A percentile compares a stretch with the other conserved stretches of the same genome.
These are phyloP conservation scores for sorghum (Sorghum bicolor) DNA, from an alignment of 176 grass and related monocot species.

Conservation along the genomic window DNA sequence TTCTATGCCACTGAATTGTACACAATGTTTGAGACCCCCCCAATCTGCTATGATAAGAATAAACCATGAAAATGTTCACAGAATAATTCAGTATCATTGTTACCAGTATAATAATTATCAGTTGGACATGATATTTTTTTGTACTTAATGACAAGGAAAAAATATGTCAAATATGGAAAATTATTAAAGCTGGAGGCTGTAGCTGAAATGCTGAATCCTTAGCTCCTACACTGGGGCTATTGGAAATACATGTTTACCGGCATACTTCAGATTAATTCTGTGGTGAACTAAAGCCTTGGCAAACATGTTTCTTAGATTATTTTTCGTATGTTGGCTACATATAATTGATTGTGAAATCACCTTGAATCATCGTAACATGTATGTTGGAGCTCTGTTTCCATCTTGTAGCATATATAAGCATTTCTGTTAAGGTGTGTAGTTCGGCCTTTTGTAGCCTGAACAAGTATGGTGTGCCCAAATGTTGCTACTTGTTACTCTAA, in stretches of 20 bases:
- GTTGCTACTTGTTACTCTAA: background rate
- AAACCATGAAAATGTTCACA: background rate
- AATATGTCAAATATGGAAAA: background rate
- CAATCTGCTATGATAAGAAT: background rate
- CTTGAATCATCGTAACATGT: background rate
- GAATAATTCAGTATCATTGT: background rate
- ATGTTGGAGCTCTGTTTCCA: background rate
- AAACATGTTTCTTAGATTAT: background rate
- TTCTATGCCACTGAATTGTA: background rate
- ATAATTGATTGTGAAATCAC: background rate
- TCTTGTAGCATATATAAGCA: background rate
- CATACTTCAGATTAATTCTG: background rate
- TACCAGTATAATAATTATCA: background rate
- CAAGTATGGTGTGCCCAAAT: background rate
- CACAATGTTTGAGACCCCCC: background rate
- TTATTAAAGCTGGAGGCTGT: background rate
- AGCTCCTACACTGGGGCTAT: background rate
- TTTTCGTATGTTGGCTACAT: background rate
- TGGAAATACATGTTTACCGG: background rate
- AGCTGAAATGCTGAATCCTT: background rate
- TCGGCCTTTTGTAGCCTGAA: background rate
- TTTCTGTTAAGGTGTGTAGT: background rate
- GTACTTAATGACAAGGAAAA: background rate
- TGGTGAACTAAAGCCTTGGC: background rate
- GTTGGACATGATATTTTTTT: background rate